A percentile compares a stretch with the other conserved stretches of the same genome.
Evolutionary conservation across 208 protist genomes (phyloP).

Genomic region (Leishmania lainsoni): DNA sequence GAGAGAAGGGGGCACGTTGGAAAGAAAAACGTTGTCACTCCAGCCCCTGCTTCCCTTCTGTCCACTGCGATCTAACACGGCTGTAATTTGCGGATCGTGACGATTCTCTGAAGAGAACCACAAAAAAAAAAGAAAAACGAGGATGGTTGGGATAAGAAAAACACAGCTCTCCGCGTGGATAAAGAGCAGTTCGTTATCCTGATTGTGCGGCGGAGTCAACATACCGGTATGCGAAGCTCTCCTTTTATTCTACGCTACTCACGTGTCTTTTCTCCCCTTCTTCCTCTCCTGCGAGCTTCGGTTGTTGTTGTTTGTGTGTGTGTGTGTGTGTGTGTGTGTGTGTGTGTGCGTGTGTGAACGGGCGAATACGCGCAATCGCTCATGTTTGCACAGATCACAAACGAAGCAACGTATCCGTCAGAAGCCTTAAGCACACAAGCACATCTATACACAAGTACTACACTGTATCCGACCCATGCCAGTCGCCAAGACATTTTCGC

Average conservation of each 20-base stretch:
- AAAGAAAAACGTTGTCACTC: background rate
- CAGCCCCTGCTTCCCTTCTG: background rate
- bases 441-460: background rate
- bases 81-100: background rate
- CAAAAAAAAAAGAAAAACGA: too few relatives aligned
- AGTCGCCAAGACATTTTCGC: slow-evolving; percentile 54
- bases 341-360: background rate
- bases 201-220: background rate
- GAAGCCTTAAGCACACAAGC: background rate
- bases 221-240: background rate
- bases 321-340: background rate
- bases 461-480: slow-evolving; percentile 7
- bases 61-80: background rate
- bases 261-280: background rate
- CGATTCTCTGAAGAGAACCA: background rate
- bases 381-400: background rate
- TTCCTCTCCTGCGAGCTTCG: background rate
- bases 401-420: background rate
- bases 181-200: background rate
- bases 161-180: background rate
- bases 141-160: background rate
- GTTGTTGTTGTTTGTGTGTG: background rate
- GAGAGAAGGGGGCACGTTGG: background rate
- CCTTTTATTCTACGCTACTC: background rate
- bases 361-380: background rate